Conservation (phyloP, 495 filamentous ascomycete species). For the Stereocaulon alpinum region DNA sequence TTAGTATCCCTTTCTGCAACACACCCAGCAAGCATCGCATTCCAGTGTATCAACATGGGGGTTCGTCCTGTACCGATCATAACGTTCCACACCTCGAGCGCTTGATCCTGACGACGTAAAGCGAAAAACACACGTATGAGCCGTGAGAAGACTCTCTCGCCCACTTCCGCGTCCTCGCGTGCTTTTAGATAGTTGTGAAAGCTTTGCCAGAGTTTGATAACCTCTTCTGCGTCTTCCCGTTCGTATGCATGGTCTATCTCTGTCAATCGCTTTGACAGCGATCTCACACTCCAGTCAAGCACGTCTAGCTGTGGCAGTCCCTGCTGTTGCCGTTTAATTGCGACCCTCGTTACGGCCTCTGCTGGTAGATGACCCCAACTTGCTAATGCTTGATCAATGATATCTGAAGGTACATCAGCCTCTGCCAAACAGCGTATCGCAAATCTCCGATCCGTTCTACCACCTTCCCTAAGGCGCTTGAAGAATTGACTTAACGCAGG, state of each 20-base stretch:
- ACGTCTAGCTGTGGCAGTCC: background rate
- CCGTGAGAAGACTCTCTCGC: constrained; percentile 37
- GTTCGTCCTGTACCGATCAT: constrained; percentile 40
- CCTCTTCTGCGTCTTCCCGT: background rate
- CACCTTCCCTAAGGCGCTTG: background rate
- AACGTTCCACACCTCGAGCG: constrained; percentile 49
- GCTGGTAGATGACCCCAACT: background rate
- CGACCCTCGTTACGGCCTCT: background rate
- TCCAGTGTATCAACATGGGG: constrained; percentile 49
- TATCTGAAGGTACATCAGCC: background rate
- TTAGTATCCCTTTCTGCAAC: constrained; percentile 34
- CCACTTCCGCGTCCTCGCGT: constrained; percentile 12
- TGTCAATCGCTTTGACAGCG: background rate
- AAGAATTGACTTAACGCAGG: background rate
- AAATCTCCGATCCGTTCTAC: background rate
- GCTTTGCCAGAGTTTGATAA: constrained; percentile 14
- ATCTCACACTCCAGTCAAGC: constrained; percentile 6
- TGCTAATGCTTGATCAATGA: background rate
- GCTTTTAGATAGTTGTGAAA: constrained; percentile 1
- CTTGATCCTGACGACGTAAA: constrained; percentile 35
- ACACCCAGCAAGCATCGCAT: constrained; percentile 53
- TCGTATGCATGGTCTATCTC: background rate
- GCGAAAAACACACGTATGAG: constrained; percentile 44
- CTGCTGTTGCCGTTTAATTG: background rate
- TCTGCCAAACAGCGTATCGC: background rate